Percentiles rank a stretch among this genome's conserved stretches.
phyloP scores from a whole-genome alignment of 495 filamentous ascomycete genomes.

The Bathelium albidoporum region DNA sequence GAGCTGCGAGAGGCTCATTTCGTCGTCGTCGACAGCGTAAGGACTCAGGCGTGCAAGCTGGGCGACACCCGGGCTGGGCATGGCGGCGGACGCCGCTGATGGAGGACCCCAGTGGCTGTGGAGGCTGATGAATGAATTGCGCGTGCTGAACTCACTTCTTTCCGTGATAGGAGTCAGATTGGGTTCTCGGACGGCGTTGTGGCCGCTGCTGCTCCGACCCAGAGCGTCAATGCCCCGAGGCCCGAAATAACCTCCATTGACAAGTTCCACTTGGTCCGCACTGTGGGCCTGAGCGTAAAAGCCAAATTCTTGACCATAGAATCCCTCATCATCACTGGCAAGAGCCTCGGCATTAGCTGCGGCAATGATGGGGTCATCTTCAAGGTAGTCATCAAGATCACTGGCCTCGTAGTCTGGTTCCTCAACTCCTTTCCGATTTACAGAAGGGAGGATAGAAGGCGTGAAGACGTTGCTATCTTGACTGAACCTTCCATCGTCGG shows the following conservation, averaged over 20 bases:
- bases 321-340: slow-evolving; percentile 82
- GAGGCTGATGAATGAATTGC: slow-evolving; percentile 76
- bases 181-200: slow-evolving; percentile 67
- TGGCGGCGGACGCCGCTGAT: slow-evolving; percentile 22
- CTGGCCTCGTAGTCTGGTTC: slow-evolving; percentile 31
- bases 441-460: slow-evolving; percentile 9
- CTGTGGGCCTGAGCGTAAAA: slow-evolving; percentile 60
- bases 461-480: slow-evolving; percentile 19
- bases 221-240: slow-evolving; percentile 52
- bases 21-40: slow-evolving; percentile 46
- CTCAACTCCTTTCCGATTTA: not conserved
- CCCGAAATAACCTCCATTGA: slow-evolving; percentile 87
- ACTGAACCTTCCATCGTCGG: slow-evolving; percentile 29
- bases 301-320: slow-evolving; percentile 96
- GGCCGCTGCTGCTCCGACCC: slow-evolving; percentile 49
- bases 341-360: slow-evolving; percentile 90
- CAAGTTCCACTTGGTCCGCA: slow-evolving; percentile 40
- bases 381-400: slow-evolving; percentile 52
- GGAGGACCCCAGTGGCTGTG: slow-evolving; percentile 42
- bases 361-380: slow-evolving; percentile 84
- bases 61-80: slow-evolving; percentile 53
- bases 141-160: slow-evolving; percentile 87
- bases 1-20: slow-evolving; percentile 60
- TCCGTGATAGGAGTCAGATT: slow-evolving; percentile 95
- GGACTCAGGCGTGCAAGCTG: slow-evolving; percentile 60